Evolutionary conservation across 208 protist genomes (phyloP).

Genomic region (Wallacemonas sp.): DNA sequence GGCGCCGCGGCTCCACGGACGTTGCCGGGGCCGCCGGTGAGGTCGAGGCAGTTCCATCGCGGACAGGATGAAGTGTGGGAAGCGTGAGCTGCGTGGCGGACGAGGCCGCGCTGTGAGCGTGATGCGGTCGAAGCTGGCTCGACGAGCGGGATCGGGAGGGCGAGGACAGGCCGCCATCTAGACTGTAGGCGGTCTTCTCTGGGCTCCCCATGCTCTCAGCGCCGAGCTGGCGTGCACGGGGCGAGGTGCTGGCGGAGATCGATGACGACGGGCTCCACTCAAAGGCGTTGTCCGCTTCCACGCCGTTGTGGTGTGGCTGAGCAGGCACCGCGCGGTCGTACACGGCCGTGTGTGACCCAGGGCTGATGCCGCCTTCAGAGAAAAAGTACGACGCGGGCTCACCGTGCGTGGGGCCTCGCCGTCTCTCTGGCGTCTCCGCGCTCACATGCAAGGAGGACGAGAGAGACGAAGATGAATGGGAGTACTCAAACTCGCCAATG

Average conservation of each 20-base stretch:
- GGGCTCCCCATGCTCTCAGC: background rate
- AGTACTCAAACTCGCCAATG: conserved; percentile 8
- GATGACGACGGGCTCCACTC: conserved; percentile 13
- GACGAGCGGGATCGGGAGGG: background rate
- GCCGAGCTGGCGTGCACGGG: background rate
- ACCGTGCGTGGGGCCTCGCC: background rate
- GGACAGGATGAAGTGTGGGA: background rate
- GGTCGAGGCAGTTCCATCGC: background rate
- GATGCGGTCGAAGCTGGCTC: background rate
- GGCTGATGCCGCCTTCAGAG: conserved; percentile 6
- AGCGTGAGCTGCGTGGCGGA: conserved; percentile 5
- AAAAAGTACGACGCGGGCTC: conserved; percentile 10
- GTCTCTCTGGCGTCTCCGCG: background rate
- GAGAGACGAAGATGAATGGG: conserved; percentile 2
- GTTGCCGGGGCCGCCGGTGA: too few species aligned
- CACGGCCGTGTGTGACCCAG: conserved; percentile 9
- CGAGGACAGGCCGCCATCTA: background rate
- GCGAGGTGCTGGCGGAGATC: background rate
- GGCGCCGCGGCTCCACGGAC: background rate
- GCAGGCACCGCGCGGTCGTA: background rate
- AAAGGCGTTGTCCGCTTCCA: background rate
- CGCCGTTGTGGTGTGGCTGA: background rate
- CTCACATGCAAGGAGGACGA: background rate
- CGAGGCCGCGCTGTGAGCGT: background rate
- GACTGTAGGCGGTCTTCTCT: background rate